Conservation (phyloP, 2,329 filamentous ascomycete species). For the Ambrosiella beaveri region DNA sequence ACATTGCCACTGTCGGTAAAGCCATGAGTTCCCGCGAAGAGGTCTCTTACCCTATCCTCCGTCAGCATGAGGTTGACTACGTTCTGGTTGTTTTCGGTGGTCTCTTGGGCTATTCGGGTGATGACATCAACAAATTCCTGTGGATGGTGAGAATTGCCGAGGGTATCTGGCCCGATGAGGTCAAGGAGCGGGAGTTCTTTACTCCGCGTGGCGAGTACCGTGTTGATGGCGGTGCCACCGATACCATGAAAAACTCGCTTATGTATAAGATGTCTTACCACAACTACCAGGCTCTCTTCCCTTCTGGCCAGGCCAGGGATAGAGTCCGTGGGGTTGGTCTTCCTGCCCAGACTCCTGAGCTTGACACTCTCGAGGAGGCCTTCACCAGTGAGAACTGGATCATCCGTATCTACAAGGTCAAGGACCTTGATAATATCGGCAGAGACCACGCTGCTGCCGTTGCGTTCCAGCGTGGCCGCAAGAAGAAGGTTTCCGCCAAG, state of each 20-base stretch:
- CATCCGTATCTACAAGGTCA: slow-evolving; percentile 98
- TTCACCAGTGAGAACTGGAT: slow-evolving; percentile 99
- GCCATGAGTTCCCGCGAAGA: slow-evolving; percentile 96
- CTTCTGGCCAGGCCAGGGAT: slow-evolving; percentile 73
- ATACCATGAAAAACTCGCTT: slow-evolving; percentile 97
- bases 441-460: slow-evolving; percentile 59
- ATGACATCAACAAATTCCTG: slow-evolving; percentile 99
- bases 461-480: slow-evolving; percentile 61
- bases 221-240: slow-evolving; percentile 81
- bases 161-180: slow-evolving; percentile 98
- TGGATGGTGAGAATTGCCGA: slow-evolving; percentile 99
- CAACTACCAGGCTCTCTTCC: slow-evolving; percentile 88
- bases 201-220: slow-evolving; percentile 85
- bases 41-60: slow-evolving; percentile 96
- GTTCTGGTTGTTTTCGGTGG: slow-evolving; percentile 95
- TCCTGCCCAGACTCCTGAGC: slow-evolving; percentile 67
- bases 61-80: slow-evolving; percentile 96
- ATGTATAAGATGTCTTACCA: slow-evolving; percentile 99
- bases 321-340: slow-evolving; percentile 68
- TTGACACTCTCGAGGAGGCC: slow-evolving; percentile 85
- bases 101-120: slow-evolving; percentile 88
- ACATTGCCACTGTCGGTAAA: slow-evolving; percentile 97
- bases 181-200: slow-evolving; percentile 94
- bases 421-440: slow-evolving; percentile 91
- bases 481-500: slow-evolving; percentile 62